These are phyloP conservation scores for Spatholobus suberectus DNA, from an alignment of 306 rosid genomes.

Conservation along the genomic window DNA sequence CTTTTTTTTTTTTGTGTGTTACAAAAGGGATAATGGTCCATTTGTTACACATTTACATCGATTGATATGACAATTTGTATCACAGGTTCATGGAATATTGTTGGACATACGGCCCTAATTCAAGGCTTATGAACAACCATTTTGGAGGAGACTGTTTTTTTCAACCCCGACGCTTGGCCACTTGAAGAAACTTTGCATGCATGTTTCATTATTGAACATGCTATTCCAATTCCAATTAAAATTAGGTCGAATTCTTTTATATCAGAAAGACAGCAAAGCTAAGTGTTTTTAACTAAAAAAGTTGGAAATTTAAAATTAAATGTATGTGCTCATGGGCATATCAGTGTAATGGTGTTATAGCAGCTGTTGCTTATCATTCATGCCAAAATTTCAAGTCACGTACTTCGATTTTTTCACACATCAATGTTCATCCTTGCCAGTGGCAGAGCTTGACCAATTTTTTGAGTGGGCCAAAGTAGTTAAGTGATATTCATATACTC, in stretches of 20 bases:
- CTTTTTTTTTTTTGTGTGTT: neutral
- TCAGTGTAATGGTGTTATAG: neutral
- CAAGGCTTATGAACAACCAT: neutral
- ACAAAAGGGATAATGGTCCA: neutral
- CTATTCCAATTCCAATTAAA: neutral
- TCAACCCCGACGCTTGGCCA: neutral
- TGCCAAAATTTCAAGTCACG: neutral
- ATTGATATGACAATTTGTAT: neutral
- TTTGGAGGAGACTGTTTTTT: conserved; percentile 6
- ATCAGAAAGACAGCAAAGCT: neutral
- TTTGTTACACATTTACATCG: conserved; percentile 4
- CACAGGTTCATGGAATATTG: conserved; percentile 31
- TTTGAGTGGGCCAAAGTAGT: too few species aligned
- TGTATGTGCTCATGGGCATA: neutral
- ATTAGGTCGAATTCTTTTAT: neutral
- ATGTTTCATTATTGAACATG: conserved; percentile 1
- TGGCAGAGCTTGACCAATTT: too few species aligned
- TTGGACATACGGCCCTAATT: neutral
- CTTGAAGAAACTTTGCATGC: conserved; percentile 12
- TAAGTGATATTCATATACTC: too few species aligned
- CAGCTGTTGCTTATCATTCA: neutral
- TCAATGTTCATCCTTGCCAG: too few species aligned
- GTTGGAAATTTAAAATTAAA: neutral
- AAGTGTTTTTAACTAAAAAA: neutral
- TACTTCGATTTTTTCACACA: neutral